phyloP scores from a whole-genome alignment of 371 early-diverging fungal species.

The Apophysomyces sp. region DNA sequence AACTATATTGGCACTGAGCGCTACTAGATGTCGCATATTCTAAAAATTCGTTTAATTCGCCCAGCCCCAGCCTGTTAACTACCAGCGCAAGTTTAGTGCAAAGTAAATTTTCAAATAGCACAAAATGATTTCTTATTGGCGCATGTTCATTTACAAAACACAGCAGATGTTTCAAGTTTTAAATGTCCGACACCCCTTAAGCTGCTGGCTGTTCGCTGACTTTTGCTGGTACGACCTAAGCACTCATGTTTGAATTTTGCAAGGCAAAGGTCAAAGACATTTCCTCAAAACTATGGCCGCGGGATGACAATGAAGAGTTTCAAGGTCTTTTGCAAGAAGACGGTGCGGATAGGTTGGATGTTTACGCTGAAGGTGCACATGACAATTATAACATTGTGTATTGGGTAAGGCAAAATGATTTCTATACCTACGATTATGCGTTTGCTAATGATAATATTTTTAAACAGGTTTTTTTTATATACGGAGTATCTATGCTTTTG shows the following conservation, averaged over 20 bases:
- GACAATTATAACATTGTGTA: slow-evolving; percentile 23
- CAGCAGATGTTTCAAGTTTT: no score
- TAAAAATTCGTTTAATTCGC: no score
- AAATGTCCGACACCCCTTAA: no score
- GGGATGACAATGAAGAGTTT: neutral
- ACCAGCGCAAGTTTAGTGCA: no score
- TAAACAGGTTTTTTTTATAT: slow-evolving; percentile 64
- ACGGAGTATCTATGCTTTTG: slow-evolving; percentile 73
- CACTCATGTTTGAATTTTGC: neutral
- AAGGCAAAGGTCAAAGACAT: neutral
- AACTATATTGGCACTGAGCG: no score
- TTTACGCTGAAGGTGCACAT: slow-evolving; percentile 14
- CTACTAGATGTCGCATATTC: no score
- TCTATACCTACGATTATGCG: neutral
- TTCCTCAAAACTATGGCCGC: neutral
- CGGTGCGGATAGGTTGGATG: slow-evolving; percentile 1
- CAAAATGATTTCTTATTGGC: neutral
- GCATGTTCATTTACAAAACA: neutral
- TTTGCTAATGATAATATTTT: neutral
- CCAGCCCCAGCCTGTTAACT: no score
- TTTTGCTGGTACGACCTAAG: no score
- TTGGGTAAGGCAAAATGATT: slow-evolving; percentile 13
- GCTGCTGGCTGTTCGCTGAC: no score
- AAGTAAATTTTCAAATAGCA: no score
- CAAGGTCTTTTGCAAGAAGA: neutral